A percentile compares a stretch with the other conserved stretches of the same genome.
Evolutionary conservation across 805 yeast genomes (phyloP).

Genomic region (Candida palmyrensis): DNA sequence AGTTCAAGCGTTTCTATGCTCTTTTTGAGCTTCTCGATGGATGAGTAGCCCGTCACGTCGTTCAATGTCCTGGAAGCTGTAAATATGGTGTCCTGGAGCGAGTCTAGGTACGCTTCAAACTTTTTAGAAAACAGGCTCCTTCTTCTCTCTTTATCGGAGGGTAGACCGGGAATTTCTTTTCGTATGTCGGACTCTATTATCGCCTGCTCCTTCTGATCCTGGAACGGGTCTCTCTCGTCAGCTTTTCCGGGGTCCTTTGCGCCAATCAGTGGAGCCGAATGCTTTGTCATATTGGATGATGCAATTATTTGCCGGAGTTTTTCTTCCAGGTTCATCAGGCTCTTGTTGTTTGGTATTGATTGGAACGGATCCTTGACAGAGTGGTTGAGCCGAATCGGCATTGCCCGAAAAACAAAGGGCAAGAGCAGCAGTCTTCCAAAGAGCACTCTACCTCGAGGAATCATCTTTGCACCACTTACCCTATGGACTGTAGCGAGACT

Average conservation of each 20-base stretch:
- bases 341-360: too few species aligned
- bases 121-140: slow-evolving; percentile 33
- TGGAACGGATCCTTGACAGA: too few species aligned
- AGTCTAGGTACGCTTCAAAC: slow-evolving; percentile 46
- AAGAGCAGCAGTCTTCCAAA: too few species aligned
- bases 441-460: too few species aligned
- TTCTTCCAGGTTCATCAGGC: too few species aligned
- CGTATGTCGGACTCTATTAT: slow-evolving; percentile 7
- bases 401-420: too few species aligned
- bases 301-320: too few species aligned
- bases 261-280: background rate
- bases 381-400: too few species aligned
- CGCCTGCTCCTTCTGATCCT: slow-evolving; percentile 1
- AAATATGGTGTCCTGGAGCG: slow-evolving; percentile 51
- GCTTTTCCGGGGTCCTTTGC: slow-evolving; percentile 2
- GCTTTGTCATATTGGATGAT: too few species aligned
- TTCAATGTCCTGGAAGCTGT: slow-evolving; percentile 68
- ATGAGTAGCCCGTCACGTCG: slow-evolving; percentile 87
- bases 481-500: too few species aligned
- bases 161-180: slow-evolving; percentile 30
- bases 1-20: slow-evolving; percentile 55
- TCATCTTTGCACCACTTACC: too few species aligned
- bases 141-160: slow-evolving; percentile 40
- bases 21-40: slow-evolving; percentile 66
- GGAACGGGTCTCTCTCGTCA: background rate